phyloP scores from a whole-genome alignment of 495 filamentous ascomycete genomes.

The Cryomyces minteri region DNA sequence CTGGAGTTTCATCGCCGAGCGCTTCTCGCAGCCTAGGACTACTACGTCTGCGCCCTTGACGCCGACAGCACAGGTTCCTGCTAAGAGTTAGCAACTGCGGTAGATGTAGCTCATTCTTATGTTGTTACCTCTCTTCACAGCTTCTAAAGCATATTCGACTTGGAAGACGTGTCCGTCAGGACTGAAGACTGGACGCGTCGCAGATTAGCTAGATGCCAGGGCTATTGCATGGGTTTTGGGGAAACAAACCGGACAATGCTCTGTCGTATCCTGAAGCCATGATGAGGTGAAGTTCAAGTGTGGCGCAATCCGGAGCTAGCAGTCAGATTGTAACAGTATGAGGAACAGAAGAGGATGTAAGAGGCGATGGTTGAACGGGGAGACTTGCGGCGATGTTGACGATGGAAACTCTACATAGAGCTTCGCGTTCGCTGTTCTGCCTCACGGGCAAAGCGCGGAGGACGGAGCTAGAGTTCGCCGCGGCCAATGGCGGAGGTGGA shows the following conservation, averaged over 20 bases:
- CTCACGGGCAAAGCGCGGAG: too few relatives aligned
- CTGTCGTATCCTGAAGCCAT: slow-evolving; percentile 25
- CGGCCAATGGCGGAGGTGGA: too few relatives aligned
- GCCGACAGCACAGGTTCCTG: slow-evolving; percentile 93
- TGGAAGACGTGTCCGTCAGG: slow-evolving; percentile 99
- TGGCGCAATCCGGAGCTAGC: too few relatives aligned
- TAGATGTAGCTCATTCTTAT: not conserved
- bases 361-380: too few relatives aligned
- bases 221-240: not conserved
- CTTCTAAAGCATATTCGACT: slow-evolving; percentile 97
- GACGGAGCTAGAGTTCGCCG: too few relatives aligned
- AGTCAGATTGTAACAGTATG: too few relatives aligned
- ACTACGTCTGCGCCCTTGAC: slow-evolving; percentile 93
- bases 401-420: too few relatives aligned
- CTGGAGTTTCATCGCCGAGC: slow-evolving; percentile 97
- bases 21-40: slow-evolving; percentile 93
- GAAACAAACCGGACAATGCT: slow-evolving; percentile 19
- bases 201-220: slow-evolving; percentile 6
- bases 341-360: too few relatives aligned
- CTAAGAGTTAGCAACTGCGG: not conserved
- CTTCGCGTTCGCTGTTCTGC: too few relatives aligned
- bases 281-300: not conserved
- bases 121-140: slow-evolving; percentile 77
- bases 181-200: slow-evolving; percentile 28
- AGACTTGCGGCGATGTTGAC: too few relatives aligned